Evolutionary conservation across 2,329 filamentous ascomycete species (phyloP).

Genomic region (Penicillium sp.): DNA sequence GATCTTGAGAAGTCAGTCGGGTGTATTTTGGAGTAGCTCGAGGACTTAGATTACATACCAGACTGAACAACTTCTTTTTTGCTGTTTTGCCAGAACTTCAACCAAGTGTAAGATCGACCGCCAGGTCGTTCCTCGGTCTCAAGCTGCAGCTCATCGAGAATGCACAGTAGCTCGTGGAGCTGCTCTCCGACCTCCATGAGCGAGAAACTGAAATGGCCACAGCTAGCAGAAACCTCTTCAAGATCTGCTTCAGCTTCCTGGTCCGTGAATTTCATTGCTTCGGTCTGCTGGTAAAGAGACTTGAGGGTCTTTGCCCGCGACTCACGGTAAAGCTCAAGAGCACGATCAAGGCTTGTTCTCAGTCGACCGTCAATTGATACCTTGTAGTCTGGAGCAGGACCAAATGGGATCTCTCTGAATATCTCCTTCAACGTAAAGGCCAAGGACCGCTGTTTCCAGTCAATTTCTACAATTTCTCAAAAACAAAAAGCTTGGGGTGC

Average conservation of each 20-base stretch:
- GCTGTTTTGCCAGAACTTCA: constrained; percentile 68
- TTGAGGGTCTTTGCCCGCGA: constrained; percentile 73
- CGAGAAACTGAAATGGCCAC: constrained; percentile 92
- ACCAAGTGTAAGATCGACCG: constrained; percentile 76
- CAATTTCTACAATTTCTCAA: neutral
- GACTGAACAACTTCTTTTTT: constrained; percentile 8
- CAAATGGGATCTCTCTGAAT: constrained; percentile 82
- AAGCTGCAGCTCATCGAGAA: constrained; percentile 77
- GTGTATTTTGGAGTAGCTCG: neutral
- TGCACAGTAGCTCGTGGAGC: constrained; percentile 75
- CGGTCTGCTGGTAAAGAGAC: constrained; percentile 76
- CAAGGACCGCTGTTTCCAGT: constrained; percentile 66
- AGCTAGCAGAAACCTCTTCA: constrained; percentile 96
- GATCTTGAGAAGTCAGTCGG: neutral
- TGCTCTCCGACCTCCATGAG: constrained; percentile 88
- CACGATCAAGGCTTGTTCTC: constrained; percentile 73
- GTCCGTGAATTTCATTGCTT: constrained; percentile 63
- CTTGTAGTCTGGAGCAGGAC: constrained; percentile 61
- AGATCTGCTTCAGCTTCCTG: constrained; percentile 85
- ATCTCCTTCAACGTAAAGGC: constrained; percentile 87
- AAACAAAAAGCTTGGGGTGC: neutral
- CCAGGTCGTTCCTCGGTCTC: constrained; percentile 61
- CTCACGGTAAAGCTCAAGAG: constrained; percentile 73
- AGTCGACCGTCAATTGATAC: constrained; percentile 79
- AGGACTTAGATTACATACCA: constrained; percentile 12